Evolutionary conservation across 2,329 filamentous ascomycete species (phyloP), one percentile per base, ranked within the genome.

Genomic region (Hypocreales sp.): DNA sequence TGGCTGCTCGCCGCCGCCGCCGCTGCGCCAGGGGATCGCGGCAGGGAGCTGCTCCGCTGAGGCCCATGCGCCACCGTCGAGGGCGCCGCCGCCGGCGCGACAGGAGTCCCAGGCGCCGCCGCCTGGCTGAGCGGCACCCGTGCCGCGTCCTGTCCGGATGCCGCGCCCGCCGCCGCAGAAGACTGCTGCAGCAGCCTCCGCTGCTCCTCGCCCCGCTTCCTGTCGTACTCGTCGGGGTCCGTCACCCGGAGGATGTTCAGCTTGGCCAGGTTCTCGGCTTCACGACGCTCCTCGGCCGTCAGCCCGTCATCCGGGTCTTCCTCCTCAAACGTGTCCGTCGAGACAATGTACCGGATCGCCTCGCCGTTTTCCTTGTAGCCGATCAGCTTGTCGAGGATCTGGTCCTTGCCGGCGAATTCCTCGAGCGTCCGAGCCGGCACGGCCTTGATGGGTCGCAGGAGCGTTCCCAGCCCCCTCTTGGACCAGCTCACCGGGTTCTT

Each of bases 401-500:
- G 35, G 41, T 92, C 83, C 22, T 73, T 75, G 5, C 74, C 75
- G 2, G 55, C 34, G 32, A 68, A 69, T 8, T 55, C 49, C 0
- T 48, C 43, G 1, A 80, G 44, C 26, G 73, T 60, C 23, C 67
- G 42, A 25, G 67, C 60, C 5, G 47, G 33, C 1, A 72, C 56
- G 0, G 63, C 44, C 28, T 57, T 60, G 0, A 79, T 71, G 22
- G 60, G 53, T 20, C 64, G 66, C n/a, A 83, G 57, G 39, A 74
- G 72, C 2, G 72, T 60, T 7, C 37, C 35, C 2, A 61, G 58
- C 27, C 65, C 58, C 27, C 65, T 68, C 13, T 63, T 60, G 0
- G 79, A 73, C 47, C 63, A 70, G 7, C 78, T 71, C n/a, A 72
- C 52, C 0, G 77, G 73, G 26, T 81, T 82, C 51, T 79, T 82